Percentiles rank a stretch among this genome's conserved stretches.
phyloP scores from a whole-genome alignment of 345 rosid species.

The Hirschfeldia incana region DNA sequence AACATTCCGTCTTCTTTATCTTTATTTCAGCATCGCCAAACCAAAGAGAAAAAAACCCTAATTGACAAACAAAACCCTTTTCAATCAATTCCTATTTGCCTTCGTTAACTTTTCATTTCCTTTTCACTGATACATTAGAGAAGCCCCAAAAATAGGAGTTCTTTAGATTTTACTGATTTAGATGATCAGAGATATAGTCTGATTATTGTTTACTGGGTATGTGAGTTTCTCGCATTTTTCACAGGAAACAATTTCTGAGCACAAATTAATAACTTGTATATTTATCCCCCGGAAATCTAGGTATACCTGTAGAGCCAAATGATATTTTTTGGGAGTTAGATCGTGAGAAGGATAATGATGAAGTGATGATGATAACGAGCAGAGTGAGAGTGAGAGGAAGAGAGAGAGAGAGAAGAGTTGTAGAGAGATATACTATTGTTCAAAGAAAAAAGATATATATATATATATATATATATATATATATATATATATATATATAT shows the following conservation, averaged over 20 bases:
- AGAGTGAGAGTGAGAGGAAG: conserved; percentile 37
- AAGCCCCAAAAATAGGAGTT: background rate
- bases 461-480: too few relatives aligned
- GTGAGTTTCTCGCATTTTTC: background rate
- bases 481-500: too few relatives aligned
- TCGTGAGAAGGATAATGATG: conserved; percentile 42
- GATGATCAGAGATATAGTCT: background rate
- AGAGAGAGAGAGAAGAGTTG: background rate
- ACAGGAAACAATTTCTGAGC: background rate
- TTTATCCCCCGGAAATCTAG: conserved; percentile 52
- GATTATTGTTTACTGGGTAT: background rate
- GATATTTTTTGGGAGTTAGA: conserved; percentile 23
- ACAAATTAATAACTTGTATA: background rate
- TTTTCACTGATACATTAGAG: conserved; percentile 6
- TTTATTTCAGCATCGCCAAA: background rate
- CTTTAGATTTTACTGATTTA: background rate
- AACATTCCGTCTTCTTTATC: conserved; percentile 35
- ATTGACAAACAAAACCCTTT: conserved; percentile 6
- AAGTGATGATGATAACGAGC: conserved; percentile 35
- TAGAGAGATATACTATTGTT: conserved; percentile 12
- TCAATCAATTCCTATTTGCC: background rate
- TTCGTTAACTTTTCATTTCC: background rate
- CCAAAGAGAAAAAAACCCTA: background rate
- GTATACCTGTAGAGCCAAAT: conserved; percentile 7
- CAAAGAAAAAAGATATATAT: too few relatives aligned